Evolutionary conservation across 2,329 filamentous ascomycete species (phyloP).

Genomic region (Coleophoma cylindrospora): DNA sequence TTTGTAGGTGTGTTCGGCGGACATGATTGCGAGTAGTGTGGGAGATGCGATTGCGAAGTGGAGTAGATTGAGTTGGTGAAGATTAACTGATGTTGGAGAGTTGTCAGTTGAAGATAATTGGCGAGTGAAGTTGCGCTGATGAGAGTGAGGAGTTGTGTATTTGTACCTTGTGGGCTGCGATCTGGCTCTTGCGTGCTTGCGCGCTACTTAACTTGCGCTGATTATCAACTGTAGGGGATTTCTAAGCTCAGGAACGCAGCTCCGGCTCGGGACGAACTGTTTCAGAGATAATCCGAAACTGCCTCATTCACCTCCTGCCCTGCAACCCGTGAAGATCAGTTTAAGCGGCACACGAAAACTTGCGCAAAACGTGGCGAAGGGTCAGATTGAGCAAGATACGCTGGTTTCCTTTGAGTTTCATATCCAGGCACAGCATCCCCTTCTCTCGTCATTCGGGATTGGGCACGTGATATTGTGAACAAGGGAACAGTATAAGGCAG

Average conservation of each 20-base stretch:
- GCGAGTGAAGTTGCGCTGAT: neutral
- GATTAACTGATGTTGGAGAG: neutral
- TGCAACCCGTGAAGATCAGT: neutral
- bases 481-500: too few species aligned
- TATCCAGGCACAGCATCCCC: too few species aligned
- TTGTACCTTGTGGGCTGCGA: neutral
- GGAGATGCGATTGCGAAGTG: neutral
- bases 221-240: neutral
- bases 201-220: neutral
- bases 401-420: too few species aligned
- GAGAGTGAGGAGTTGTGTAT: neutral
- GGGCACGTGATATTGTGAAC: too few species aligned
- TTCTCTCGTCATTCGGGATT: too few species aligned
- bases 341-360: neutral
- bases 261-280: neutral
- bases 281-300: neutral
- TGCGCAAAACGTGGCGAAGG: too few species aligned
- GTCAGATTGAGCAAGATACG: too few species aligned
- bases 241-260: neutral
- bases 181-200: slow-evolving; percentile 1
- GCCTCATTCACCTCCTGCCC: neutral
- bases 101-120: neutral
- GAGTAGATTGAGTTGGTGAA: neutral
- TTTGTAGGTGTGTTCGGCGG: slow-evolving; percentile 76
- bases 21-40: slow-evolving; percentile 5